These are phyloP conservation scores for Myriosclerotinia scirpicola DNA, from an alignment of 2,329 filamentous ascomycete species.

Conservation along the genomic window DNA sequence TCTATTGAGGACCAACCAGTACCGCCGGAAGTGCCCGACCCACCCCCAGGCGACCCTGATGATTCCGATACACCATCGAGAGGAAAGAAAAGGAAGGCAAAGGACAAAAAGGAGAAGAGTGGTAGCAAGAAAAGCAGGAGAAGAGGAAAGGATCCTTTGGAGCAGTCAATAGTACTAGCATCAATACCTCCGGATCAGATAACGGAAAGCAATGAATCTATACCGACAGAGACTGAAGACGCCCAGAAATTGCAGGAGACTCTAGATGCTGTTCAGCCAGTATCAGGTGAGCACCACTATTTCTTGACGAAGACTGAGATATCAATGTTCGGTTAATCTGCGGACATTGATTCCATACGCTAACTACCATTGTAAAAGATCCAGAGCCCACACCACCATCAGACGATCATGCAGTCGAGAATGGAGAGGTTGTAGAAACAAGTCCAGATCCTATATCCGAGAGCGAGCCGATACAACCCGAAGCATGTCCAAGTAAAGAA, in stretches of 20 bases:
- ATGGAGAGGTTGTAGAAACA: background rate
- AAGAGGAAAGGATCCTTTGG: constrained; percentile 23
- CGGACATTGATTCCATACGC: background rate
- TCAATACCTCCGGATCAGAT: background rate
- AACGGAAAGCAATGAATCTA: background rate
- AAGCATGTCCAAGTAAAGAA: background rate
- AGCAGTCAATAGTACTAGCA: background rate
- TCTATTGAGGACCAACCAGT: constrained; percentile 24
- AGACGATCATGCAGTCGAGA: background rate
- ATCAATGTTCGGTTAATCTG: background rate
- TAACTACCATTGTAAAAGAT: background rate
- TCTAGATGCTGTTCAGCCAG: background rate
- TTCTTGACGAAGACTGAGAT: background rate
- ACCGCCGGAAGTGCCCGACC: background rate
- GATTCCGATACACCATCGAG: constrained; percentile 11
- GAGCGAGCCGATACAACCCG: background rate
- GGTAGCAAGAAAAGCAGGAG: constrained; percentile 24
- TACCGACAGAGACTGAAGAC: background rate
- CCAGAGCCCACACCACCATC: background rate
- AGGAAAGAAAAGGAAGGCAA: constrained; percentile 18
- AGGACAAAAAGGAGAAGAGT: constrained; percentile 26
- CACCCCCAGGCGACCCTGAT: background rate
- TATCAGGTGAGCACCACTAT: constrained; percentile 1
- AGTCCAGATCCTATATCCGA: background rate
- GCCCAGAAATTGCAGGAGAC: background rate